These are phyloP conservation scores for Oryza officinalis DNA, from an alignment of 176 grass and related monocot species.

Conservation along the genomic window DNA sequence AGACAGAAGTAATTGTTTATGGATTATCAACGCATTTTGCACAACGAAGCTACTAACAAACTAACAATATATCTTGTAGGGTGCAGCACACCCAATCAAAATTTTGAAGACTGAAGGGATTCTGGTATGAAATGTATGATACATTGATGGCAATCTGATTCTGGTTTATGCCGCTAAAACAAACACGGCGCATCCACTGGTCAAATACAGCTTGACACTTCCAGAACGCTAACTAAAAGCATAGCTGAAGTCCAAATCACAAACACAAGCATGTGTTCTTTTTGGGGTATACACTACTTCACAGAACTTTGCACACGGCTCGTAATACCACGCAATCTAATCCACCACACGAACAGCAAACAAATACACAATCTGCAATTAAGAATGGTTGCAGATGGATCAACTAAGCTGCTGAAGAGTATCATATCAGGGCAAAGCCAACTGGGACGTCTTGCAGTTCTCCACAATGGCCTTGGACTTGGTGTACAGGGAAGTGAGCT, in stretches of 20 bases:
- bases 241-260: background rate
- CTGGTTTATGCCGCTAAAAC: background rate
- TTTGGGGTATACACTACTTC: background rate
- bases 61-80: too few species aligned
- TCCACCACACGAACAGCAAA: background rate
- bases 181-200: background rate
- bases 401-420: background rate
- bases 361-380: slow-evolving; percentile 3
- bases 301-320: slow-evolving; percentile 9
- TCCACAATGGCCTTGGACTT: slow-evolving; percentile 83
- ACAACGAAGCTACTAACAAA: too few species aligned
- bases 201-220: slow-evolving; percentile 30
- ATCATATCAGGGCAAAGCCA: slow-evolving; percentile 35
- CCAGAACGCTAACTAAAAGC: background rate
- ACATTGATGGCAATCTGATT: slow-evolving; percentile 1
- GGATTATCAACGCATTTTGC: background rate
- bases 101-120: background rate
- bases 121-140: background rate
- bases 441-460: slow-evolving; percentile 52
- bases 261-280: background rate
- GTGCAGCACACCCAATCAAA: too few species aligned
- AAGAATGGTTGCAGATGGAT: slow-evolving; percentile 4
- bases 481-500: slow-evolving; percentile 64
- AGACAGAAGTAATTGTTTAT: background rate
- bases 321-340: background rate